Percentiles rank a stretch among this genome's conserved stretches.
phyloP scores from a whole-genome alignment of 352 stramenopile genomes.

The Phytophthora colocasiae region DNA sequence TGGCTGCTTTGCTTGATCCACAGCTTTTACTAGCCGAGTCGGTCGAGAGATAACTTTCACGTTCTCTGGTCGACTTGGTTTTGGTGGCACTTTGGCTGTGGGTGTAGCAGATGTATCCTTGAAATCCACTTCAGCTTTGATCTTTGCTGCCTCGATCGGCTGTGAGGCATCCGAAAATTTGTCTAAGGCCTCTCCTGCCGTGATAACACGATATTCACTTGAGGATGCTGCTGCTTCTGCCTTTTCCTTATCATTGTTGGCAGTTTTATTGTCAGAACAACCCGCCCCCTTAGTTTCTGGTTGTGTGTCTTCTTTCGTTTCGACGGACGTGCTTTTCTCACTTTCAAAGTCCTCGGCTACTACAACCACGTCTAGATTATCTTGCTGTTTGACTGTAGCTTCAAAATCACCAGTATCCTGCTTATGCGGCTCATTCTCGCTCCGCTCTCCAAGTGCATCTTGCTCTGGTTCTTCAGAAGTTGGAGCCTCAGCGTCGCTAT shows the following conservation, averaged over 20 bases:
- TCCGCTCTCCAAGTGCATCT: background rate
- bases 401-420: constrained; percentile 15
- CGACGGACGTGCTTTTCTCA: background rate
- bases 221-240: background rate
- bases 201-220: background rate
- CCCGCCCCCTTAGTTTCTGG: background rate
- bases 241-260: background rate
- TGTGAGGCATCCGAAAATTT: background rate
- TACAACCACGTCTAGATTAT: background rate
- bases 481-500: constrained; percentile 6
- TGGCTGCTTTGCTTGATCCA: background rate
- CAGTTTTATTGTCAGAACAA: background rate
- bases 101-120: background rate
- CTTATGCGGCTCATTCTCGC: constrained; percentile 5
- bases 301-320: constrained; percentile 3
- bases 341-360: background rate
- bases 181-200: background rate
- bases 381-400: background rate
- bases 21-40: background rate
- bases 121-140: background rate
- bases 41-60: background rate
- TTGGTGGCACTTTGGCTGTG: background rate
- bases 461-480: constrained; percentile 6
- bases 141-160: background rate
- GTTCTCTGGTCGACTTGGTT: constrained; percentile 8